Base-by-base conservation (phyloP, 495 filamentous ascomycete genomes). In the Symbiotaphrina buchneri region DNA sequence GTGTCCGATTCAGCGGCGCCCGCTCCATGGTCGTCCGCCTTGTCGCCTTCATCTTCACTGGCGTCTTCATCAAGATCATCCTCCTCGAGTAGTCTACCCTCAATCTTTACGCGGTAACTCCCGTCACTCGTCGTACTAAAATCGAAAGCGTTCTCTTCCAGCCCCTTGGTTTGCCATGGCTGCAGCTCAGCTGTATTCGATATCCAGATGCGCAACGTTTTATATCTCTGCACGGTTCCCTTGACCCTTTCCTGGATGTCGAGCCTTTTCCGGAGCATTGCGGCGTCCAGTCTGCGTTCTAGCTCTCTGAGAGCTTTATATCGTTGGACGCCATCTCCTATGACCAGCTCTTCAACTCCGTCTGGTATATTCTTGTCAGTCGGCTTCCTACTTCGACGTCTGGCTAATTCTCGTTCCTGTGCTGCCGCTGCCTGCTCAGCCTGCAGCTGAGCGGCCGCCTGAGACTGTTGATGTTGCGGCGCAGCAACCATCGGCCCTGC, bases 321-420 rank as follows among this genome's bases (percentile, higher is more conserved):
- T 36, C 79, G 66, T 43, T 71, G 56, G 13, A 80, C 82, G 20
- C 73, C 74, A 46, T 91, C 76, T 28, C 81, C 78, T 36, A 85
- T 70, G 23, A 76, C 54, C 22, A 71, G 56, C 8, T 82, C 71
- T 42, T 91, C 80, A 24, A 93, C 55, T 23, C 77, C 82, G 35
- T 93, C 83, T 31, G 90, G 84, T 13, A 99, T 70, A 37, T 74
- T 82, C 60, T 76, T 90, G 51, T 99, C 90, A 18, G 83, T 93
- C 5, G 90, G 90, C 48, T 82, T 87, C 41, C 65, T 66, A 38
- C 75, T 75, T 30, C 78, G 67, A 28, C 81, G 68, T 42, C 83
- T 78, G 10, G 74, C 72, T 19, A 59, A 52, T 36, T 81, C 73
- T 37, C 58, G 63, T 26, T 61, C 67, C 27, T 60, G 51, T 27